Evolutionary conservation across 441 rosid species (phyloP).

Genomic region (Melastoma candidum): DNA sequence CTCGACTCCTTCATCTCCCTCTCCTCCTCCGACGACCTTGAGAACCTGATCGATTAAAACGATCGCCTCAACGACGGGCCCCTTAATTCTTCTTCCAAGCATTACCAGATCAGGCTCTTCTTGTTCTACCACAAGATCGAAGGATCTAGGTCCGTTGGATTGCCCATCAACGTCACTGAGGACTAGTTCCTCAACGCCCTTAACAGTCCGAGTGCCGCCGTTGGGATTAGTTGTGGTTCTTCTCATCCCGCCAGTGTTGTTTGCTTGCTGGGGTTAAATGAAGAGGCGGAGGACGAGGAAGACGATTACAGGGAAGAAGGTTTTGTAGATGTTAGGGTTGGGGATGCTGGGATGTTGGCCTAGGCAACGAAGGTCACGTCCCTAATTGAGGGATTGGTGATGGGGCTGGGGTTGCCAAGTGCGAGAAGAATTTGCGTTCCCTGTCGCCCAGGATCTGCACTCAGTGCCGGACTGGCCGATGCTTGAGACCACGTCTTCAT

Average conservation of each 20-base stretch:
- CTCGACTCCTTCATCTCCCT: constrained; percentile 86
- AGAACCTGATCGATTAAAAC: constrained; percentile 91
- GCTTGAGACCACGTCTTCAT: constrained; percentile 82
- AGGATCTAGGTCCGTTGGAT: constrained; percentile 62
- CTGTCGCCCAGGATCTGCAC: constrained; percentile 54
- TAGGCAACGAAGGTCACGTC: too few relatives aligned
- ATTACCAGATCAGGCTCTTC: constrained; percentile 61
- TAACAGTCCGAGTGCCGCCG: constrained; percentile 32
- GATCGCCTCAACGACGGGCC: constrained; percentile 41
- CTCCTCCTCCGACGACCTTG: constrained; percentile 86
- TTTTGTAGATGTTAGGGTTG: constrained; percentile 24
- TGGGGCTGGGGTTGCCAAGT: constrained; percentile 22
- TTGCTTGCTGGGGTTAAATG: constrained; percentile 68
- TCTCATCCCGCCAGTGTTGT: constrained; percentile 67
- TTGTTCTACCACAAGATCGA: constrained; percentile 63
- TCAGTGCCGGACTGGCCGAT: constrained; percentile 92
- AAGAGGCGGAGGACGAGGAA: constrained; percentile 29
- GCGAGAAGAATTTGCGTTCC: constrained; percentile 20
- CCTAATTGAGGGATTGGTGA: constrained; percentile 1
- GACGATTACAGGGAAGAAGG: constrained; percentile 25
- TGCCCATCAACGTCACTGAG: constrained; percentile 61
- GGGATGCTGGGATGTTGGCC: not conserved
- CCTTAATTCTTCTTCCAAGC: constrained; percentile 28
- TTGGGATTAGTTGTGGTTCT: constrained; percentile 50
- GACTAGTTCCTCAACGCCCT: constrained; percentile 85